A percentile compares a stretch with the other conserved stretches of the same genome.
Conservation (phyloP, 805 yeast species). For the Candida ascalaphidarum region DNA sequence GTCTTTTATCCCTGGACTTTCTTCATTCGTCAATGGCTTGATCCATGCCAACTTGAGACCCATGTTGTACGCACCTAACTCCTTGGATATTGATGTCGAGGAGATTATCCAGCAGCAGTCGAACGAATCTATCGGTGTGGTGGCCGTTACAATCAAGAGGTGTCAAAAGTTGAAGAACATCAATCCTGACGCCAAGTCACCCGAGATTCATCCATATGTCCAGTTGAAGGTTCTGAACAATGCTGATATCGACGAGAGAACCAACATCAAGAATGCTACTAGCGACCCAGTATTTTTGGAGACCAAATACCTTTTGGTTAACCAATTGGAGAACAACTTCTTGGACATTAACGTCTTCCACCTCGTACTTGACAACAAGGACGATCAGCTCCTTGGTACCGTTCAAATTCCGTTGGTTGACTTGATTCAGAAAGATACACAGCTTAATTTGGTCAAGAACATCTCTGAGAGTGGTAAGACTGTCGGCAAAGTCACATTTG, state of each 20-base stretch:
- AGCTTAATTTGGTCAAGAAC: slow-evolving; percentile 35
- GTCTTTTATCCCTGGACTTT: slow-evolving; percentile 77
- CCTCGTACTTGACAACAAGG: slow-evolving; percentile 44
- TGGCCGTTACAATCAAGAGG: slow-evolving; percentile 54
- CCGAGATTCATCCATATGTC: slow-evolving; percentile 49
- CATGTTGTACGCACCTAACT: slow-evolving; percentile 76
- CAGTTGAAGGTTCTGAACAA: slow-evolving; percentile 28
- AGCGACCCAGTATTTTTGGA: slow-evolving; percentile 62
- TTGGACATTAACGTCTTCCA: slow-evolving; percentile 47
- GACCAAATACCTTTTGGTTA: slow-evolving; percentile 51
- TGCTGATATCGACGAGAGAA: slow-evolving; percentile 38
- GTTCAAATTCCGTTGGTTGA: slow-evolving; percentile 50
- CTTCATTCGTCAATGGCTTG: slow-evolving; percentile 59
- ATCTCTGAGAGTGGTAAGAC: slow-evolving; percentile 42
- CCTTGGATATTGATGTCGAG: slow-evolving; percentile 66
- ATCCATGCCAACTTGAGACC: slow-evolving; percentile 68
- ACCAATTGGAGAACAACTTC: slow-evolving; percentile 44
- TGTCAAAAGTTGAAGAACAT: slow-evolving; percentile 40
- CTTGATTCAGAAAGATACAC: slow-evolving; percentile 45
- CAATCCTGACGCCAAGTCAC: slow-evolving; percentile 29
- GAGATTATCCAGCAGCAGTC: slow-evolving; percentile 56
- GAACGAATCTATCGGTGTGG: slow-evolving; percentile 63
- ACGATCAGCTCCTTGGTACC: slow-evolving; percentile 40
- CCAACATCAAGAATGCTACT: slow-evolving; percentile 49
- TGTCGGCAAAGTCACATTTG: slow-evolving; percentile 54